Evolutionary conservation across 2,329 filamentous ascomycete genomes (phyloP), one percentile per base, ranked within the genome.

Genomic region (Venturia pyrina): DNA sequence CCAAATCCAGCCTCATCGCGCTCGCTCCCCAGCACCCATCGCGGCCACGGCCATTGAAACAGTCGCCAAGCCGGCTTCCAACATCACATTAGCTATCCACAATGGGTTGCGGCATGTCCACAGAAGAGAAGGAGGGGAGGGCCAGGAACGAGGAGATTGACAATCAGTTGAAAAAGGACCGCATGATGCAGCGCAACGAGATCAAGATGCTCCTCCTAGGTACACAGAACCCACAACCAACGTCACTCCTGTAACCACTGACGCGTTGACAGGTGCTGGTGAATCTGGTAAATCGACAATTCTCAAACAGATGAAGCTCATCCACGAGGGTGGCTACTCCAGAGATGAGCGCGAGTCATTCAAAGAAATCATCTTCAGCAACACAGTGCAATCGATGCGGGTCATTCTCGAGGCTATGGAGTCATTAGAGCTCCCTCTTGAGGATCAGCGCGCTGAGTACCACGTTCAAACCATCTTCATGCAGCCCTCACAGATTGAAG

Each of bases 51-150:
- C 53, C 32, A 59, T 59, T 15, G 7, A 59, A 37, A 59, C 34
- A 41, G 21, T 24, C 24, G 48, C 62, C 44, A 56, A 37, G 34
- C 21, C 48, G 37, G 53, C 48, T 32, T 37, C 37, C 34, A 6
- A 43, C 48, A 48, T 40, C 64, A 62, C 65, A 24, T 50, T 56
- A 66, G 48, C 32, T 78, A 80, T 82, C 77, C 89, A 92, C 83
- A 75, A 99, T 99, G 95, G 95, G 95, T 87, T 99, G 95, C 80
- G 93, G 93, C 81, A 96, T 97, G 91, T 98, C 93, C 79, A 96
- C 95, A 77, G 95, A 98, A 84, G 95, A 98, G 83, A 97, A 97
- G 89, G 95, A 98, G 92, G 93, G 95, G 82, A 98, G 97, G 90
- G 91, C 92, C 84, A 89, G 95, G 73, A 98, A 99, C 78, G 95